Conservation (phyloP, 805 yeast species). For the Candida mattraensis region DNA sequence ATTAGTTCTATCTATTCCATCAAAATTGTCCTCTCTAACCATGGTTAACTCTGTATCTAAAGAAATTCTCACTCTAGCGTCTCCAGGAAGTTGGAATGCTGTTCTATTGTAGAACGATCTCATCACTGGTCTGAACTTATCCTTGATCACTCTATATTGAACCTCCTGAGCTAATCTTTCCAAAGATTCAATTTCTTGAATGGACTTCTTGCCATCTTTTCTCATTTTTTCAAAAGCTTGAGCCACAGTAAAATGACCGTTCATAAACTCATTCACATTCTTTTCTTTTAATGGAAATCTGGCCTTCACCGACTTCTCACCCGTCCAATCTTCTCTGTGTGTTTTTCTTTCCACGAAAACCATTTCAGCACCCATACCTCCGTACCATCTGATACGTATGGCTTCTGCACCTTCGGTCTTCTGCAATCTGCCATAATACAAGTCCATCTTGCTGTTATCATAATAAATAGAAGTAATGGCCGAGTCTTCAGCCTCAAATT, state of each 20-base stretch:
- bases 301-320: constrained; percentile 98
- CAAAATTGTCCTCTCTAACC: constrained; percentile 97
- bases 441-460: constrained; percentile 85
- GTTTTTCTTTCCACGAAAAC: constrained; percentile 97
- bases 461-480: constrained; percentile 97
- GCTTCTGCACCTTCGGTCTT: constrained; percentile 99
- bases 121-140: constrained; percentile 87
- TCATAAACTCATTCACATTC: constrained; percentile 79
- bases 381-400: constrained; percentile 97
- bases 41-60: constrained; percentile 95
- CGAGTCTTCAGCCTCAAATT: constrained; percentile 89
- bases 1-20: constrained; percentile 85
- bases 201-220: constrained; percentile 85
- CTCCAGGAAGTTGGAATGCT: constrained; percentile 98
- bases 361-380: constrained; percentile 92
- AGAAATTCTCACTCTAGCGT: constrained; percentile 97
- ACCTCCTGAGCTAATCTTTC: constrained; percentile 92
- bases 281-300: constrained; percentile 91
- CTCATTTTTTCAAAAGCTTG: constrained; percentile 92
- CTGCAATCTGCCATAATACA: constrained; percentile 90
- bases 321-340: constrained; percentile 99
- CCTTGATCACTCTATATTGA: constrained; percentile 84
- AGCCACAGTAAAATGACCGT: constrained; percentile 81
- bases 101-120: constrained; percentile 97
- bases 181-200: constrained; percentile 84